Conservation (phyloP, 2,329 filamentous ascomycete genomes). For the Aspergillus fijiensis region DNA sequence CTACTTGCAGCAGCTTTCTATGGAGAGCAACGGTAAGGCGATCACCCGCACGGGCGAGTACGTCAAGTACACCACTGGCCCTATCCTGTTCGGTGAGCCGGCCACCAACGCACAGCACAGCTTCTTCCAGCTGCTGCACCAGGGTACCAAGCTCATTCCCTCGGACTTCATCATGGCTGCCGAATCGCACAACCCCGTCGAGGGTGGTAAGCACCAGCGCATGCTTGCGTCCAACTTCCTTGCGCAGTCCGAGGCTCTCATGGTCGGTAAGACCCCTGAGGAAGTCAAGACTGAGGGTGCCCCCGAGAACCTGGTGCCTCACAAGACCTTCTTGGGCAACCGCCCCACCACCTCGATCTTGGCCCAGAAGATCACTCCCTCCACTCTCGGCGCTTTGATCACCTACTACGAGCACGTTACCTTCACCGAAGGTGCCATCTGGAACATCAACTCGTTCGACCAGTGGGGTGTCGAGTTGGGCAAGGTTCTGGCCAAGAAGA, state of each 20-base stretch:
- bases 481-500: slow-evolving; percentile 93
- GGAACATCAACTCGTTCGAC: slow-evolving; percentile 99
- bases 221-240: slow-evolving; percentile 55
- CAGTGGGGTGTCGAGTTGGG: slow-evolving; percentile 99
- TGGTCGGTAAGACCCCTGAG: slow-evolving; percentile 55
- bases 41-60: slow-evolving; percentile 84
- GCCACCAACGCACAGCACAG: slow-evolving; percentile 99
- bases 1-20: slow-evolving; percentile 97
- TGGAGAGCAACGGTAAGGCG: slow-evolving; percentile 99
- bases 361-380: slow-evolving; percentile 89
- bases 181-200: slow-evolving; percentile 93
- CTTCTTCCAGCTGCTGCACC: slow-evolving; percentile 99
- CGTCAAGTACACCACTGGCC: slow-evolving; percentile 95
- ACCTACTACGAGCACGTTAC: slow-evolving; percentile 99
- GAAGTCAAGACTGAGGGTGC: slow-evolving; percentile 50
- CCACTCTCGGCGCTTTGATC: slow-evolving; percentile 89
- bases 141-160: slow-evolving; percentile 98
- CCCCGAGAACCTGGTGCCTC: slow-evolving; percentile 67
- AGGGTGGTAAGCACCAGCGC: slow-evolving; percentile 87
- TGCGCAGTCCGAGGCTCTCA: slow-evolving; percentile 51
- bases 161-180: slow-evolving; percentile 97
- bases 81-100: slow-evolving; percentile 95
- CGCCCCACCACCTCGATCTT: slow-evolving; percentile 94
- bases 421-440: slow-evolving; percentile 94
- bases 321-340: slow-evolving; percentile 99